Percentiles rank a stretch among this genome's conserved stretches.
phyloP scores from a whole-genome alignment of 2,329 filamentous ascomycete species.

The Trichoderma asperellum region DNA sequence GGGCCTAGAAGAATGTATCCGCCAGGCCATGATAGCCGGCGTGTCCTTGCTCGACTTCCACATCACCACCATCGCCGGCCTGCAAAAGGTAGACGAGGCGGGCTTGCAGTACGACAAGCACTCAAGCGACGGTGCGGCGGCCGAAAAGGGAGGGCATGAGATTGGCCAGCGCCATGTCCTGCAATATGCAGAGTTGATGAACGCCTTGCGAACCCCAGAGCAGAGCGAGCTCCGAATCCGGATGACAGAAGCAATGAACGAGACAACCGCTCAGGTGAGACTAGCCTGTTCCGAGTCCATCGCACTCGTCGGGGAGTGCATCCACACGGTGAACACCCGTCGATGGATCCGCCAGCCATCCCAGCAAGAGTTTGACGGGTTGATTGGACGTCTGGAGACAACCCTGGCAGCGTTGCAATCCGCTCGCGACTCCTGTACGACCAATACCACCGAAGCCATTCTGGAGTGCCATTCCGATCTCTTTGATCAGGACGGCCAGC shows the following conservation, averaged over 20 bases:
- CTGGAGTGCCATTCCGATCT: conserved; percentile 46
- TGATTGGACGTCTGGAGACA: conserved; percentile 32
- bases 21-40: conserved; percentile 42
- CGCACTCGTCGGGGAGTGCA: conserved; percentile 33
- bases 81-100: conserved; percentile 32
- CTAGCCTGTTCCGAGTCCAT: conserved; percentile 35
- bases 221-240: conserved; percentile 39
- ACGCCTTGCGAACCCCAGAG: conserved; percentile 46
- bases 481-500: conserved; percentile 47
- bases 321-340: conserved; percentile 38
- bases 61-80: conserved; percentile 35
- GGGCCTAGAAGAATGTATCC: conserved; percentile 42
- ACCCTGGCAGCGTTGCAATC: conserved; percentile 37
- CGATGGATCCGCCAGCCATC: conserved; percentile 39
- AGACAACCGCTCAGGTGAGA: conserved; percentile 38
- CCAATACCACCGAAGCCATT: conserved; percentile 46
- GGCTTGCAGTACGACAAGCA: background rate
- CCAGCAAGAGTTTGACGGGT: conserved; percentile 32
- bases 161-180: conserved; percentile 38
- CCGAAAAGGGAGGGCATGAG: conserved; percentile 30
- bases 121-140: conserved; percentile 11
- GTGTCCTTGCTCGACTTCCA: conserved; percentile 50
- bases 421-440: conserved; percentile 36
- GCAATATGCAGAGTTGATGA: conserved; percentile 41
- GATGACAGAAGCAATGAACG: conserved; percentile 40